A percentile compares a stretch with the other conserved stretches of the same genome.
phyloP scores from a whole-genome alignment of 2,329 filamentous ascomycete genomes.

The Drechslerella stenobrocha region DNA sequence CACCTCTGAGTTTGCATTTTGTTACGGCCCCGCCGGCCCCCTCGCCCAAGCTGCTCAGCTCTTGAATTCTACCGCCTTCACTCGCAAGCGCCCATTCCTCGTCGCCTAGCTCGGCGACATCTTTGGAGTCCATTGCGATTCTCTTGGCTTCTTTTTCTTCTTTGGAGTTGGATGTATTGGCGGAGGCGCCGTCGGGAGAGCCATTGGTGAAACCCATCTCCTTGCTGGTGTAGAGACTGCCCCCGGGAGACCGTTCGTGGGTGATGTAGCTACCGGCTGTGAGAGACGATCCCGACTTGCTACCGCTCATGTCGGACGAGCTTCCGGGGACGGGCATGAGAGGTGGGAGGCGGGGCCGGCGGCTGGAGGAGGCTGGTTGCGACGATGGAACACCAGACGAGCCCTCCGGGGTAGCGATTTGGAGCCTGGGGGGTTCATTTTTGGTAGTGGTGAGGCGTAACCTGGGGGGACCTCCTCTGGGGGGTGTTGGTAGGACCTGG shows the following conservation, averaged over 20 bases:
- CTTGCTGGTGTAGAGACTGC: constrained; percentile 39
- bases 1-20: constrained; percentile 81
- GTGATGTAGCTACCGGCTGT: constrained; percentile 37
- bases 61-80: constrained; percentile 80
- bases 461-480: constrained; percentile 51
- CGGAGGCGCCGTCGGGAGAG: constrained; percentile 36
- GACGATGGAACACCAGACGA: constrained; percentile 42
- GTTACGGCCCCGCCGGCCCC: constrained; percentile 96
- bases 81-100: constrained; percentile 94
- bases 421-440: constrained; percentile 44
- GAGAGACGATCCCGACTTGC: constrained; percentile 22
- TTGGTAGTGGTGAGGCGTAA: constrained; percentile 51
- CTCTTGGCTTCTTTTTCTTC: constrained; percentile 47
- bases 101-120: constrained; percentile 93
- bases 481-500: constrained; percentile 35
- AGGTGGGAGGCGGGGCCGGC: constrained; percentile 28
- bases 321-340: constrained; percentile 34
- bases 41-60: constrained; percentile 87
- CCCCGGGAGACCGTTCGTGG: constrained; percentile 39
- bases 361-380: constrained; percentile 28
- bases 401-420: constrained; percentile 38
- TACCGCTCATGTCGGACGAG: constrained; percentile 29
- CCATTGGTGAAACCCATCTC: constrained; percentile 43
- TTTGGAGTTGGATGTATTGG: constrained; percentile 46
- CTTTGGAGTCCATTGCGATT: constrained; percentile 62